Base-by-base conservation (phyloP, 176 grass and related monocot species). In the Poa pratensis region DNA sequence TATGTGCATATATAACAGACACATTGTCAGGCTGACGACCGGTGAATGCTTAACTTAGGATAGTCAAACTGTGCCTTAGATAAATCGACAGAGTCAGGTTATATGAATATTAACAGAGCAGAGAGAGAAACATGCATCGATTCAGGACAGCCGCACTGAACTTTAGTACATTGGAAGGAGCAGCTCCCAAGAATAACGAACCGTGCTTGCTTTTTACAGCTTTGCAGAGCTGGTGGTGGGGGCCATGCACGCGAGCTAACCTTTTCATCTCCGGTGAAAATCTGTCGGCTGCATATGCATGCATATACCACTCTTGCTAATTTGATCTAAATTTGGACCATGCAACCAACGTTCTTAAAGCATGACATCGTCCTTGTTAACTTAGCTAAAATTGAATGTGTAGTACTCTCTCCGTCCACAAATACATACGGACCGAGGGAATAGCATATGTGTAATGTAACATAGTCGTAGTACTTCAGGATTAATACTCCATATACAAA, bases 111-210 rank as follows among this genome's bases (percentile, higher is more conserved):
- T 54, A 19, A 24, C 57, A 23, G 4, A 39, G 57, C 57, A 61
- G 23, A 62, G 23, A 63, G 12, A 63, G 3, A 63, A 1, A 57
- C 11, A 35, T 3, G n/a, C 26, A 22, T 6, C 22, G 39, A 72
- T 72, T 37, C 69, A 45, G 43, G 68, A 14, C 20, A 43, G 67
- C 42, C 37, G 10, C 65, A 45, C 39, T n/a, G 20, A 13, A 45
- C 39, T 71, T 70, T 39, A 48, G 3, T 39, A 37, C 62, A 26
- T 53, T 73, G 23, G 65, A 86, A 64, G 55, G 55, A 78, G 58
- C 84, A 39, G n/a, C 26, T 45, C 80, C 88, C 88, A 27, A 90
- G 75, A 68, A 90, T 87, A 90, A 90, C 88, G 82, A 90, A 90
- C 88, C 80, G 62, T 77, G 79, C 73, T 37, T 73, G 73, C 88